A percentile compares a stretch with the other conserved stretches of the same genome.
phyloP scores from a whole-genome alignment of 495 filamentous ascomycete genomes.

The Penicillium coffeae region DNA sequence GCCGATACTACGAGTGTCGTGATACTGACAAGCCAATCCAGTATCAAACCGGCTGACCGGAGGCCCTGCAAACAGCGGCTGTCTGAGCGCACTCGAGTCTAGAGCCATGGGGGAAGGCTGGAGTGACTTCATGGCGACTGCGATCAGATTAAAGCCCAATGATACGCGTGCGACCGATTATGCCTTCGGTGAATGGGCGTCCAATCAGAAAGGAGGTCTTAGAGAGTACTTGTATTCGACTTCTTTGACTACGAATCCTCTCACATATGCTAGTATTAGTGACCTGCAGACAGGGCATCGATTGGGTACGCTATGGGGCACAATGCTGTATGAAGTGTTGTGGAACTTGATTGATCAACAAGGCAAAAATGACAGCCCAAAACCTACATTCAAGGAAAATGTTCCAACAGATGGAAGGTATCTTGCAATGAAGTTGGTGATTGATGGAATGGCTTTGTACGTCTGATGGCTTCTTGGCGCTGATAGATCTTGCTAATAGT shows the following conservation, averaged over 20 bases:
- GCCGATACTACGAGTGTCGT: background rate
- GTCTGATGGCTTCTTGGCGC: background rate
- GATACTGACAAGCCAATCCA: background rate
- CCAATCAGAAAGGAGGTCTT: background rate
- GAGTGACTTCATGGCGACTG: background rate
- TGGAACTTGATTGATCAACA: conserved; percentile 1
- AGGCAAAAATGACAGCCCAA: background rate
- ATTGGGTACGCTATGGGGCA: background rate
- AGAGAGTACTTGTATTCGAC: background rate
- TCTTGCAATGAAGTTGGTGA: conserved; percentile 1
- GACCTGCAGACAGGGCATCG: background rate
- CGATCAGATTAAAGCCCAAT: background rate
- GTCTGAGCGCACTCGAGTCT: background rate
- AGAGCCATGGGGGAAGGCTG: background rate
- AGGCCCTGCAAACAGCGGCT: background rate
- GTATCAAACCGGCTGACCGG: conserved; percentile 1
- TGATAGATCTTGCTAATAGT: too few relatives aligned
- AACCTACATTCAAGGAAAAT: background rate
- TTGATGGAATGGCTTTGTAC: conserved; percentile 1
- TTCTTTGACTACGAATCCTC: background rate
- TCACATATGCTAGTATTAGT: background rate
- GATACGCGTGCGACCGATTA: background rate
- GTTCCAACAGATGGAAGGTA: background rate
- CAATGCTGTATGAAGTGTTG: background rate
- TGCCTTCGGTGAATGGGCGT: background rate